Evolutionary conservation across 495 filamentous ascomycete species (phyloP), one percentile per base, ranked within the genome.

Genomic region (Hypoxylon intermedium): DNA sequence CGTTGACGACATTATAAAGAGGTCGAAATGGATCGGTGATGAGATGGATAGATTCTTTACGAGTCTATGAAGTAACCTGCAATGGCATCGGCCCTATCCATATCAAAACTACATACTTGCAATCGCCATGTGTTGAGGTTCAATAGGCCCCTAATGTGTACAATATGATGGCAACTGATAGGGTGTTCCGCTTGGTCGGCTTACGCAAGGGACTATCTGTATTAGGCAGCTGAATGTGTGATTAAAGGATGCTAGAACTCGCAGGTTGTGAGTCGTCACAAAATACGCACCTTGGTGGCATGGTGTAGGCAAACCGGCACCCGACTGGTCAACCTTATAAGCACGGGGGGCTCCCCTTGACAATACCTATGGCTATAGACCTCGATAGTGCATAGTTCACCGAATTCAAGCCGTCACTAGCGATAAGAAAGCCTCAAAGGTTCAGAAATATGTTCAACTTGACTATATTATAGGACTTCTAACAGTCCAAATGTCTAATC

Each of bases 11-110:
- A 74, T 78, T 3, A 53, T 49, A 3, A 23, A 50, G 33, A 62
- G 63, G 3, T 75, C 74, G 0, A 49, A 47, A 9, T 57, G 53
- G 68, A 48, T 79, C 2, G 59, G 52, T 5, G 49, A 37, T 1
- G 67, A 76, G 55, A 58, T 63, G 24, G 48, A 63, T 13, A 63
- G 59, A 34, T 48, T 74, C 18, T 80, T 79, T 50, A 67, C 59
- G 9, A 45, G 40, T 6, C 45, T 78, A 44, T 78, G 70, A 42
- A 45, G 9, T 1, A 18, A 4, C 3, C 11, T 36, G 1, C 12
- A 45, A 15, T 15, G 26, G 13, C 21, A 41, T 37, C 24, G 24
- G 24, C 33, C 18, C n/a, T n/a, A n/a, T n/a, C n/a, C n/a, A n/a
- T n/a, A n/a, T n/a, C n/a, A n/a, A n/a, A n/a, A n/a, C n/a, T n/a